Percentiles rank a stretch among this genome's conserved stretches.
These are phyloP conservation scores for Sporothrix brasiliensis DNA, from an alignment of 2,329 filamentous ascomycete species.

Conservation along the genomic window DNA sequence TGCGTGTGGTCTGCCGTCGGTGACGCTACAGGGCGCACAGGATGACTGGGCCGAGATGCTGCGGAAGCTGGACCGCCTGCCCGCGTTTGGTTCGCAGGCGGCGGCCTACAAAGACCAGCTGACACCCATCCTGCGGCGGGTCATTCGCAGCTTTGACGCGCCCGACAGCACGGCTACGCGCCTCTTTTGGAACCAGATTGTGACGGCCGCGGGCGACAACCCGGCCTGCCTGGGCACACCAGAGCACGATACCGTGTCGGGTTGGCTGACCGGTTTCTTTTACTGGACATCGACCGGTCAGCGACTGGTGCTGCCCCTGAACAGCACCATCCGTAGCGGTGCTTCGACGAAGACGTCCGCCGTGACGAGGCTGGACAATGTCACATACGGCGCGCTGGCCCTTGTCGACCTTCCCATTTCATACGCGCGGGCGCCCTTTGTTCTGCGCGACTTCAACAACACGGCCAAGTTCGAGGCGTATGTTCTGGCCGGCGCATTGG, in stretches of 20 bases:
- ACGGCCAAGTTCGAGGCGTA: constrained; percentile 42
- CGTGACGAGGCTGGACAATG: constrained; percentile 28
- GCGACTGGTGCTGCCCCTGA: constrained; percentile 32
- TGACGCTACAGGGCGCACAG: constrained; percentile 47
- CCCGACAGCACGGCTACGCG: constrained; percentile 42
- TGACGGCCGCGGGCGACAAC: constrained; percentile 39
- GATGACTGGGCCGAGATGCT: constrained; percentile 49
- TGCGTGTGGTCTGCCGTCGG: constrained; percentile 49
- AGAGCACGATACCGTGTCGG: constrained; percentile 42
- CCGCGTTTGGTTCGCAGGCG: constrained; percentile 50
- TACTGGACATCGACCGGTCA: constrained; percentile 49
- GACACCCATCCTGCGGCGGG: constrained; percentile 49
- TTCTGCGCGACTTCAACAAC: constrained; percentile 44
- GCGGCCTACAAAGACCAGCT: constrained; percentile 46
- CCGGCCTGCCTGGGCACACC: constrained; percentile 27
- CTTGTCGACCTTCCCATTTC: constrained; percentile 43
- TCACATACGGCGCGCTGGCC: constrained; percentile 41
- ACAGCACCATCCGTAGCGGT: neutral
- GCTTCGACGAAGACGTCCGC: constrained; percentile 3
- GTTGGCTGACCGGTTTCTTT: constrained; percentile 55
- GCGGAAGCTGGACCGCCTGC: constrained; percentile 48
- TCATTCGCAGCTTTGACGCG: constrained; percentile 51
- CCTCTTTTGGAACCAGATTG: constrained; percentile 52
- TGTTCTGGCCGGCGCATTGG: constrained; percentile 45
- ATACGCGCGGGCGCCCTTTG: constrained; percentile 48